Percentiles rank a stretch among this genome's conserved stretches.
Evolutionary conservation across 331 rosid species (phyloP).

Genomic region (Spiraea crenata): DNA sequence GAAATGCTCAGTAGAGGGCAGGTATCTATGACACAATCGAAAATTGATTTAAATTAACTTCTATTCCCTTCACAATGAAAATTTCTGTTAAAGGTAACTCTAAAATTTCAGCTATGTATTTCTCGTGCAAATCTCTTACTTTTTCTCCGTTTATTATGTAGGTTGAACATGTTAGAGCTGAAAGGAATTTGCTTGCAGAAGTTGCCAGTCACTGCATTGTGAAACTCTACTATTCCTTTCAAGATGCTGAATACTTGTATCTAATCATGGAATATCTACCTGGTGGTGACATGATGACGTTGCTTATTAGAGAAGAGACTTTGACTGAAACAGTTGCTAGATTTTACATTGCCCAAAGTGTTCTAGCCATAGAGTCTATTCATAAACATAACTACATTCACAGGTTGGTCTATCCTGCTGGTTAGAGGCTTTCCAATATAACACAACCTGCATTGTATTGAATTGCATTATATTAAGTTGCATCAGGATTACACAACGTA

Average conservation of each 20-base stretch:
- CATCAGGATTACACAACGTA: not conserved
- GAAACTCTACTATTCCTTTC: conserved; percentile 52
- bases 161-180: conserved; percentile 93
- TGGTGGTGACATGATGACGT: conserved; percentile 56
- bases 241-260: conserved; percentile 48
- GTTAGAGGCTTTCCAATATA: conserved; percentile 10
- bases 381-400: conserved; percentile 51
- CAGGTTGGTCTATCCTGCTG: conserved; percentile 38
- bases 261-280: conserved; percentile 56
- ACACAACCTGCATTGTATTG: conserved; percentile 6
- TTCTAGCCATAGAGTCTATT: conserved; percentile 50
- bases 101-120: not conserved
- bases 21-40: conserved; percentile 34
- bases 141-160: conserved; percentile 26
- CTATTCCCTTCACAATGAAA: too few relatives aligned
- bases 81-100: not conserved
- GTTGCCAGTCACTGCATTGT: conserved; percentile 52
- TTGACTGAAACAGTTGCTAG: conserved; percentile 50
- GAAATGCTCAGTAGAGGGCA: conserved; percentile 99
- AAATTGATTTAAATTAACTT: not conserved
- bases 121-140: not conserved
- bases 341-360: conserved; percentile 51
- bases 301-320: conserved; percentile 52
- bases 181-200: conserved; percentile 53
- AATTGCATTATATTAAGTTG: not conserved